Base-by-base conservation (phyloP, 352 stramenopile species). In the Globisporangium echinulatum region DNA sequence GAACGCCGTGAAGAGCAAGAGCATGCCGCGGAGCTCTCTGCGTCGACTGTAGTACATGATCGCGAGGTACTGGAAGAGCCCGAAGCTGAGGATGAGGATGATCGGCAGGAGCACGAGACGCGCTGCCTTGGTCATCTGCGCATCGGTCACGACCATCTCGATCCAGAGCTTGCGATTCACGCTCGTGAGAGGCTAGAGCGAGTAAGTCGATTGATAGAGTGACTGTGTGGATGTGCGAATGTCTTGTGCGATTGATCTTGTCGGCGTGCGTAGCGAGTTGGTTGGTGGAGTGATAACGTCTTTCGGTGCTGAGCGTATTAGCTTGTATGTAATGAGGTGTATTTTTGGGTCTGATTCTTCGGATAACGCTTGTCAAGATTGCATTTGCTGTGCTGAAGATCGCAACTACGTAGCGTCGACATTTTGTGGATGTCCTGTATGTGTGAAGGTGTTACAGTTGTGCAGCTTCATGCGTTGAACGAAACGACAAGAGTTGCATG, bases 11-110 rank as follows among this genome's bases (percentile, higher is more conserved):
- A 65, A 14, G 33, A 70, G 17, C 5, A 75, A n/a, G 10, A 56
- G 13, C 48, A 25, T 39, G 49, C 48, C 56, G 25, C 56, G 61
- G 5, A 61, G 33, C 50, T 70, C 58, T 14, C 46, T 17, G 15
- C 66, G 38, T 1, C 63, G 71, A 1, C 52, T 65, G 55, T 56
- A 75, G 62, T 77, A 79, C 46, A 75, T 67, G 1, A 49, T 39
- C 0, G 58, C 1, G 15, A 81, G 70, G 53, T 84, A 84, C 48
- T 71, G 55, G 49, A 77, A 59, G 25, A 79, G 57, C 7, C 63
- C 61, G 33, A 72, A 80, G 59, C 71, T 81, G n/a, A 77, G 54
- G 10, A 79, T 36, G 42, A 84, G 63, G 14, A 58, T 60, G 6
- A 75, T 11, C 13, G 67, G 71, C 46, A 72, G 49, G 49, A 39